Conservation (phyloP, 176 grass and related monocot species). For the Oryza meridionalis region DNA sequence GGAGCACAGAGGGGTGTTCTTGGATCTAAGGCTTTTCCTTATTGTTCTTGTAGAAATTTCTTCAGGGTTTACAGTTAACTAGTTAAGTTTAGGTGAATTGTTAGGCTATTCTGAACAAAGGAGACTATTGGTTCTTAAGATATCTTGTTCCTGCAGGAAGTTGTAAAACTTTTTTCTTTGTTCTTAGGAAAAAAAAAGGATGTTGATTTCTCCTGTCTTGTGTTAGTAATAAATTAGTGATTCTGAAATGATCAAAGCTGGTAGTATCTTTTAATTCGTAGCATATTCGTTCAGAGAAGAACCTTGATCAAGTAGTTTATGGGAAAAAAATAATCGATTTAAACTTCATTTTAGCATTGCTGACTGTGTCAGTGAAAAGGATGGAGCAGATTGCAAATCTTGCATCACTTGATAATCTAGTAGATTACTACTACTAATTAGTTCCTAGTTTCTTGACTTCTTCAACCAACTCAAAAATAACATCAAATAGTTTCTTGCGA, state of each 20-base stretch:
- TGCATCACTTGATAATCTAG: neutral
- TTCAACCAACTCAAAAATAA: neutral
- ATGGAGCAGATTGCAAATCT: neutral
- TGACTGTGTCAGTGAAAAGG: neutral
- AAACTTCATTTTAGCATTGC: neutral
- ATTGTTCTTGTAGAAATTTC: neutral
- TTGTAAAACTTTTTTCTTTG: too few relatives aligned
- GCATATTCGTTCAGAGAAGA: neutral
- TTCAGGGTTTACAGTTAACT: neutral
- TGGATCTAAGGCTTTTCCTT: neutral
- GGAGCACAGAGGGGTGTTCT: neutral
- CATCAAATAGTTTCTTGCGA: neutral
- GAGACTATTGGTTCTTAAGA: neutral
- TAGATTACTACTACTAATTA: neutral
- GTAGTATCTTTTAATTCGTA: neutral
- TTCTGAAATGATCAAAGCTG: neutral
- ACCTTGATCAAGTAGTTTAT: neutral
- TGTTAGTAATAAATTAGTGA: too few relatives aligned
- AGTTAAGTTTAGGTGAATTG: constrained; percentile 13
- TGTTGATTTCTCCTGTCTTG: neutral
- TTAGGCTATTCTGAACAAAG: neutral
- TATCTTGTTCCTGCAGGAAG: neutral
- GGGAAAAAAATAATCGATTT: too few relatives aligned
- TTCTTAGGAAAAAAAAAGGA: neutral
- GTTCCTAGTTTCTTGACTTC: too few relatives aligned